Conservation (phyloP, 768 basidiomycete genomes). For the Boletus vinaceobasis region DNA sequence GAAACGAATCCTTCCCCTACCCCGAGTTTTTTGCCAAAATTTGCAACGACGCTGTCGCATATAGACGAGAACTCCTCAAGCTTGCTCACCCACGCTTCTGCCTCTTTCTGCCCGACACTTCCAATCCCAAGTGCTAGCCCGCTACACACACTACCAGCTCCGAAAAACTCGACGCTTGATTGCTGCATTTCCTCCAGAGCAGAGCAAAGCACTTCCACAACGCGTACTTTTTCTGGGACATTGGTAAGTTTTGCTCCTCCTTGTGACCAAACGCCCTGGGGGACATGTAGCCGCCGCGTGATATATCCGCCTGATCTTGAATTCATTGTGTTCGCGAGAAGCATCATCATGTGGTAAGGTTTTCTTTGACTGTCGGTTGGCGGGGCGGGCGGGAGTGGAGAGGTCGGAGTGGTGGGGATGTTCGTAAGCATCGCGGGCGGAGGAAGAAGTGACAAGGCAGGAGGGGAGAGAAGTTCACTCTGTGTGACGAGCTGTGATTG, state of each 20-base stretch:
- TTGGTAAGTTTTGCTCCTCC: conserved; percentile 83
- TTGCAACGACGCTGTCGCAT: conserved; percentile 76
- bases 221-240: conserved; percentile 80
- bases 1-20: conserved; percentile 84
- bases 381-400: conserved; percentile 70
- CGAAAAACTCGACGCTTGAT: conserved; percentile 70
- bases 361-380: conserved; percentile 74
- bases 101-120: conserved; percentile 72
- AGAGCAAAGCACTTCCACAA: conserved; percentile 72
- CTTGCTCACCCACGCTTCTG: conserved; percentile 71
- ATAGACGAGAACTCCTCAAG: conserved; percentile 77
- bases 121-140: conserved; percentile 74
- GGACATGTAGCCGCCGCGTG: conserved; percentile 81
- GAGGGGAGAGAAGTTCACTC: conserved; percentile 46
- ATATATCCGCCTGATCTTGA: conserved; percentile 83
- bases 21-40: conserved; percentile 84
- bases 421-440: conserved; percentile 48
- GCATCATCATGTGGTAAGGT: conserved; percentile 88
- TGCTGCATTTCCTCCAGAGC: conserved; percentile 77
- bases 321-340: conserved; percentile 75
- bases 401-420: conserved; percentile 70
- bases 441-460: conserved; percentile 40
- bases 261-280: conserved; percentile 88
- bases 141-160: conserved; percentile 74
- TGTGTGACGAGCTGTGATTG: conserved; percentile 50